Base-by-base conservation (phyloP, 2,329 filamentous ascomycete genomes). In the Aspergillus sp. region DNA sequence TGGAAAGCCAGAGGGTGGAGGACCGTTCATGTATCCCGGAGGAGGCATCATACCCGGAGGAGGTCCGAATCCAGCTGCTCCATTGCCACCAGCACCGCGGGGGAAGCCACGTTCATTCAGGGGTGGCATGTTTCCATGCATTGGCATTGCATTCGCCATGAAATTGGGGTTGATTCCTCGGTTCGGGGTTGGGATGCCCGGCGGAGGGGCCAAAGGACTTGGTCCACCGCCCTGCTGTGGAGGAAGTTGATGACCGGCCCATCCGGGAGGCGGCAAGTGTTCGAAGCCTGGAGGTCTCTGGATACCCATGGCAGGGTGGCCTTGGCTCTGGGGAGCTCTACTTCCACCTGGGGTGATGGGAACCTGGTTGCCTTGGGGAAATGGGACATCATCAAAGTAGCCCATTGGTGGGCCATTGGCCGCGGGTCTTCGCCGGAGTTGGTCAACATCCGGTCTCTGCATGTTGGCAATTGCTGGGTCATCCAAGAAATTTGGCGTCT, bases 1-100 rank as follows among this genome's bases (percentile, higher is more conserved):
- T 42, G 65, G 65, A 39, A 68, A 68, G 4, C 57, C 65, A 35
- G 60, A 60, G 5, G 66, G 68, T 5, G 62, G 65, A 33, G 65
- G 67, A 2, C 59, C 66, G 37, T 66, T 68, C 60, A 72, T 65
- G 46, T 71, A 73, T 26, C 69, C 69, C 4, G 68, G 70, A 26
- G 69, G 70, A 27, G 69, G 69, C 54, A 68, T 67, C 65, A 71
- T 71, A 38, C 68, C 68, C 5, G 68, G 69, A 9, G 69, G 69
- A 39, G 61, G 62, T 2, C 58, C 62, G 40, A 61, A 65, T 28
- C 52, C 58, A 10, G 54, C 48, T 5, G 60, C 43, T 26, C 50
- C 53, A 46, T 47, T 56, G n/a, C 54, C 59, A 30, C 53, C 57
- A 19, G 57, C 57, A 34, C 58, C 58, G 40, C 67, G 67, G 36